A percentile compares a stretch with the other conserved stretches of the same genome.
These are phyloP conservation scores for Lycium ferocissimum DNA, from an alignment of 257 asterid genomes.

Conservation along the genomic window DNA sequence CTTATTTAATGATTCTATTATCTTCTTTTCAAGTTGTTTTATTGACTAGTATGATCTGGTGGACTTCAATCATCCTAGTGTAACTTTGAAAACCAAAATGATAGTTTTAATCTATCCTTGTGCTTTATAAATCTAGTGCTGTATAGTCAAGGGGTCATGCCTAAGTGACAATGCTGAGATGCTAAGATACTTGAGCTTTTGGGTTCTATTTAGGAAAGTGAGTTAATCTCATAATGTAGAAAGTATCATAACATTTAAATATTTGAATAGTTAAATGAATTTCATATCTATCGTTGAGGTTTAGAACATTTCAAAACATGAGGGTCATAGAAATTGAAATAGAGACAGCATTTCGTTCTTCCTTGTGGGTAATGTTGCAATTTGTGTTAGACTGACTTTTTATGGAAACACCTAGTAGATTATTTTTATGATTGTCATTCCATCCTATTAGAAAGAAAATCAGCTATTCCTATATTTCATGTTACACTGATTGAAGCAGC, in stretches of 20 bases:
- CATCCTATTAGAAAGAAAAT: neutral
- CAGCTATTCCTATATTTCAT: neutral
- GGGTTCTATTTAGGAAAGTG: neutral
- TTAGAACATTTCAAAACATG: neutral
- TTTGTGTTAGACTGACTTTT: neutral
- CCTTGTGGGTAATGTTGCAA: neutral
- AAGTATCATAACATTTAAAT: neutral
- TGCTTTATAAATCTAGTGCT: too few species aligned
- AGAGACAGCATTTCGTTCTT: neutral
- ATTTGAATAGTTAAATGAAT: too few species aligned
- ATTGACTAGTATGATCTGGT: too few species aligned
- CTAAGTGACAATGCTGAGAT: neutral
- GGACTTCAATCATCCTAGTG: too few species aligned
- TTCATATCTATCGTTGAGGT: neutral
- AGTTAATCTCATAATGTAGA: neutral
- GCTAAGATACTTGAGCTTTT: neutral
- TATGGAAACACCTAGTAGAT: neutral
- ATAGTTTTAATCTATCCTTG: too few species aligned
- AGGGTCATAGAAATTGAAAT: conserved; percentile 8
- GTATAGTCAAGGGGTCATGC: neutral
- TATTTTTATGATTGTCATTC: neutral
- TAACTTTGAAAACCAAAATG: too few species aligned
- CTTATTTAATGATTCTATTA: too few species aligned
- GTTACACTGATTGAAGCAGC: neutral
- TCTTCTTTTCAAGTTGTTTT: too few species aligned